Evolutionary conservation across 1,284 basidiomycete species (phyloP).

Genomic region (Rhodofomes roseus): DNA sequence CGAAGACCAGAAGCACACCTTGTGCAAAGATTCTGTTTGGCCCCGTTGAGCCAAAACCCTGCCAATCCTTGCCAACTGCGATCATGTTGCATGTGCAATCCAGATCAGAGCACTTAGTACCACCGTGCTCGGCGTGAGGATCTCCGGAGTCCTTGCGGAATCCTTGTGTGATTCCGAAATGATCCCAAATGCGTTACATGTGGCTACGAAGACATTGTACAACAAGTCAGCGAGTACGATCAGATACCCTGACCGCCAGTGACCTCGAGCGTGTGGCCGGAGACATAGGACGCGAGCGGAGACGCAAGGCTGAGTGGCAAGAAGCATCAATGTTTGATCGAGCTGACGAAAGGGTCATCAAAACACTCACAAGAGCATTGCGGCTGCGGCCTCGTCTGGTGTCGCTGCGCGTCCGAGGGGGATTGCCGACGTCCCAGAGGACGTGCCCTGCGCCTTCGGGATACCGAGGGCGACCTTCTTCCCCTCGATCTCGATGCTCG

Average conservation of each 20-base stretch:
- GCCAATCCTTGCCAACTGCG: neutral
- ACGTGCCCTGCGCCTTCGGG: constrained; percentile 47
- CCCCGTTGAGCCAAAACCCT: no score
- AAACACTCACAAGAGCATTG: constrained; percentile 63
- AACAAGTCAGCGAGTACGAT: constrained; percentile 9
- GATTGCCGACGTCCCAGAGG: constrained; percentile 42
- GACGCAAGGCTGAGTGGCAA: constrained; percentile 56
- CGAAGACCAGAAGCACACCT: no score
- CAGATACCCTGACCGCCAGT: constrained; percentile 75
- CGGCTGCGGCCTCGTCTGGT: constrained; percentile 74
- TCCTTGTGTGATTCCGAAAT: neutral
- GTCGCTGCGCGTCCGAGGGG: constrained; percentile 75
- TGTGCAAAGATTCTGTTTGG: no score
- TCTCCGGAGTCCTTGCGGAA: neutral
- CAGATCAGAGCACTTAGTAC: neutral
- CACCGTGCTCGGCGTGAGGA: neutral
- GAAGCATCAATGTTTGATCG: constrained; percentile 4
- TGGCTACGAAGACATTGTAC: neutral
- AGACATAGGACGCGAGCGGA: constrained; percentile 76
- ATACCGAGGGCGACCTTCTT: constrained; percentile 83
- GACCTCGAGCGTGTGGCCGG: constrained; percentile 79
- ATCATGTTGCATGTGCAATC: neutral
- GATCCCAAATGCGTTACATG: neutral
- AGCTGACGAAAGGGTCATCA: neutral
- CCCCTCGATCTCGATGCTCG: constrained; percentile 74